Evolutionary conservation across 148 eudicot genomes (phyloP), one percentile per base, ranked within the genome.

Genomic region (Pharnaceum exiguum): DNA sequence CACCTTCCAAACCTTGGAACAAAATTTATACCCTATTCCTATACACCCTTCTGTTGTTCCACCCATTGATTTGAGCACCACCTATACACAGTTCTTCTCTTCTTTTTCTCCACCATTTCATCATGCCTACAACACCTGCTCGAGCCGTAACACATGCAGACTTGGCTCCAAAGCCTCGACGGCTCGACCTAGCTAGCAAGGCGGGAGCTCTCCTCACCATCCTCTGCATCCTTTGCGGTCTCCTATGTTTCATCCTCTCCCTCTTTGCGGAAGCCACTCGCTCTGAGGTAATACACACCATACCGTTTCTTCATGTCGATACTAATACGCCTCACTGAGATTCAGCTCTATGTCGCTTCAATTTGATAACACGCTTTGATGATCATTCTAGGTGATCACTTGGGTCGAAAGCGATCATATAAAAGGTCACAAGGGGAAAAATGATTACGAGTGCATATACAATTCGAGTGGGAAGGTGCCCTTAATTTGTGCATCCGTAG

Each of bases 261-360:
- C 86, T 81, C 76, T 55, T 78, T 29, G 75, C 82, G 1, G 78
- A 75, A 51, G 80, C 79, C n/a, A 72, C 77, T 11, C 82, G 82
- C 7, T 66, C 80, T 2, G 56, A 81, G 80, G 86, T 75, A 67
- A 15, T 4, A 10, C n/a, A n/a, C n/a, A n/a, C n/a, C n/a, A n/a
- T n/a, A n/a, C n/a, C n/a, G 3, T 33, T 25, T 10, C 0, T 7
- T 36, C 22, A 39, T 37, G 8, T 2, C 35, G 0, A 17, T 47
- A 25, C 2, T 13, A 7, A n/a, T n/a, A n/a, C n/a, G n/a, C n/a
- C n/a, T n/a, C n/a, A 10, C 15, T 15, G 13, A 44, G 60, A 55
- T 55, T 54, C 43, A 65, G 46, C 22, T n/a, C 2, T 56, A 35
- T 46, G 55, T 46, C 22, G 23, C 16, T 65, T 56, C 16, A 25